These are phyloP conservation scores for Whalleya microplaca DNA, from an alignment of 2,329 filamentous ascomycete species.

Conservation along the genomic window DNA sequence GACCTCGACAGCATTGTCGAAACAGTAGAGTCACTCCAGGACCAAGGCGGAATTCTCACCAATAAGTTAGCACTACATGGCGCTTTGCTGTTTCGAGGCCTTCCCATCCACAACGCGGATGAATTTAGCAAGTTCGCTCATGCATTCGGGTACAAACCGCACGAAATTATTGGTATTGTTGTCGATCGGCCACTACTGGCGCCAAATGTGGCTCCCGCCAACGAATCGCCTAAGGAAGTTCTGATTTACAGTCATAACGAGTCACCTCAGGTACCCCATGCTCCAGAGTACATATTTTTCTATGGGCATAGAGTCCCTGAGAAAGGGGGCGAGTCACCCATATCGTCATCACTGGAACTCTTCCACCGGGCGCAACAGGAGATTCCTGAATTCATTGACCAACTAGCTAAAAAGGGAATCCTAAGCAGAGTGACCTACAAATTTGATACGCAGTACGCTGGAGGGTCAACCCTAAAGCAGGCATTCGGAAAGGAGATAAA, in stretches of 20 bases:
- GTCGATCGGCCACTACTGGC: slow-evolving; percentile 45
- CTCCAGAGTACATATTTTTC: slow-evolving; percentile 56
- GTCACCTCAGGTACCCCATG: slow-evolving; percentile 53
- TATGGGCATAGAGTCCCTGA: slow-evolving; percentile 46
- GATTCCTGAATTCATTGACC: slow-evolving; percentile 50
- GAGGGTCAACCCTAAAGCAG: slow-evolving; percentile 48
- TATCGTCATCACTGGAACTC: slow-evolving; percentile 52
- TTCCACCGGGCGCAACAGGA: slow-evolving; percentile 49
- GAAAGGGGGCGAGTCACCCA: slow-evolving; percentile 45
- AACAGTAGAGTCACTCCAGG: slow-evolving; percentile 43
- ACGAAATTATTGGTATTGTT: slow-evolving; percentile 56
- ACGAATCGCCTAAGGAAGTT: slow-evolving; percentile 51
- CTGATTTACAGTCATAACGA: slow-evolving; percentile 57
- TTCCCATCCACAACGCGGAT: slow-evolving; percentile 48
- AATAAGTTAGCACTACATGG: slow-evolving; percentile 49
- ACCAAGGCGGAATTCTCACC: slow-evolving; percentile 39
- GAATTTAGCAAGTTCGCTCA: slow-evolving; percentile 54
- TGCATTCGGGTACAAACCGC: slow-evolving; percentile 48
- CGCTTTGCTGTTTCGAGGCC: slow-evolving; percentile 49
- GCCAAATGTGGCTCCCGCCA: slow-evolving; percentile 43
- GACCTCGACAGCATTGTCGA: slow-evolving; percentile 41
- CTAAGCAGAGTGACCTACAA: slow-evolving; percentile 45
- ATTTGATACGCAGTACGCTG: slow-evolving; percentile 46
- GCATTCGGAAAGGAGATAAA: slow-evolving; percentile 52
- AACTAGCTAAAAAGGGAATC: slow-evolving; percentile 49